A percentile compares a stretch with the other conserved stretches of the same genome.
These are phyloP conservation scores for Fusarium annulatum DNA, from an alignment of 2,329 filamentous ascomycete genomes.

Conservation along the genomic window DNA sequence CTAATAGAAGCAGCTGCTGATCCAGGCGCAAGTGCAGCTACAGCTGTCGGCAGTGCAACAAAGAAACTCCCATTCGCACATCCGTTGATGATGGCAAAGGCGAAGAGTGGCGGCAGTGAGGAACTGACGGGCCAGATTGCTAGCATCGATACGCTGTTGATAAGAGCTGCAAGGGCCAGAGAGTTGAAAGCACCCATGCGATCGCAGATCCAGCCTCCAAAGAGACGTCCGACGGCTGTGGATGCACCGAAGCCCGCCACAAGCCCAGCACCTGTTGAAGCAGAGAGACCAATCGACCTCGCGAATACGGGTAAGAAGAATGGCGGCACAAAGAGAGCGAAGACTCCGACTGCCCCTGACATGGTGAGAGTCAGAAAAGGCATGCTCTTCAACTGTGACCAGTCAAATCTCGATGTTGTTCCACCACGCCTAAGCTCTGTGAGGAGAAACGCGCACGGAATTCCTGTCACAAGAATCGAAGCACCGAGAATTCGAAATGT, in stretches of 20 bases:
- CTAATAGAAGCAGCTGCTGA: neutral
- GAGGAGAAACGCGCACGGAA: neutral
- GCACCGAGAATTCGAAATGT: neutral
- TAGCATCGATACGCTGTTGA: neutral
- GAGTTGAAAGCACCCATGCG: slow-evolving; percentile 7
- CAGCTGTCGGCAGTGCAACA: slow-evolving; percentile 14
- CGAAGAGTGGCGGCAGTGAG: neutral
- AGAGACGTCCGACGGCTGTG: neutral
- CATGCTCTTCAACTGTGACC: slow-evolving; percentile 4
- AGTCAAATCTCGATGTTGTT: slow-evolving; percentile 1
- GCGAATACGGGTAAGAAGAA: slow-evolving; percentile 1
- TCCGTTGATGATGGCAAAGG: slow-evolving; percentile 1
- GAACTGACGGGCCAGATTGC: slow-evolving; percentile 9
- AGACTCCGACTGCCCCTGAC: slow-evolving; percentile 1
- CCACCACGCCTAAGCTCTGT: neutral
- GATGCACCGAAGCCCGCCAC: neutral
- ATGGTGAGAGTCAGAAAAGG: neutral
- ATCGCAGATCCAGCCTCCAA: neutral
- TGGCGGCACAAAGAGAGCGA: neutral
- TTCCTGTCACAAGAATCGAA: neutral
- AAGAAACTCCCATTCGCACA: slow-evolving; percentile 10
- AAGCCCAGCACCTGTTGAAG: neutral
- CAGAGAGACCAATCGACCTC: neutral
- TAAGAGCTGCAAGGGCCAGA: neutral
- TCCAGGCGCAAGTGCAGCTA: neutral